Conservation (phyloP, 2,329 filamentous ascomycete genomes). For the Mariannaea elegans region DNA sequence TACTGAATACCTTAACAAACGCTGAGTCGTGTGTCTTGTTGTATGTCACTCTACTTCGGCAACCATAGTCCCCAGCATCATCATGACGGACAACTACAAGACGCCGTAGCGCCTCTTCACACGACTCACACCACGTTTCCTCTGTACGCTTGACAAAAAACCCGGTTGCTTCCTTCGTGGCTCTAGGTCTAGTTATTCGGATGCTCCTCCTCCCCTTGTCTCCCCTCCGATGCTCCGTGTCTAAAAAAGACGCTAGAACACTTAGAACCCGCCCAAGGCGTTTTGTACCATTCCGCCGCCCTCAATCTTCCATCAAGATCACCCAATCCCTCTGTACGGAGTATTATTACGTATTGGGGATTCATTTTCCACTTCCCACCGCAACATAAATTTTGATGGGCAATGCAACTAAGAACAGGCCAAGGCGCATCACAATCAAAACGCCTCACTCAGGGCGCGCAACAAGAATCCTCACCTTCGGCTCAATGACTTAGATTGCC, state of each 20-base stretch:
- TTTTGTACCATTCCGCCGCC: conserved; percentile 17
- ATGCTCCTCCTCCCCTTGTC: neutral
- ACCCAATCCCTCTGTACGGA: conserved; percentile 28
- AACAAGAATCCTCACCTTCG: conserved; percentile 6
- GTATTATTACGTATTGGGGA: neutral
- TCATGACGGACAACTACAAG: neutral
- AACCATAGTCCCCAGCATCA: neutral
- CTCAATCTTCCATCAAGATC: conserved; percentile 29
- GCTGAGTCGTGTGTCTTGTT: too few relatives aligned
- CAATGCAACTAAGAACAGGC: conserved; percentile 7
- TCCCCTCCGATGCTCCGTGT: conserved; percentile 5
- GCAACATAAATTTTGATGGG: conserved; percentile 26
- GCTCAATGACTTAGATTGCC: too few relatives aligned
- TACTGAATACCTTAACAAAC: neutral
- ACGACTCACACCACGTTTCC: neutral
- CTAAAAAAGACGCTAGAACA: conserved; percentile 6
- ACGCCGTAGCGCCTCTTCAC: neutral
- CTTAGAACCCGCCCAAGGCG: conserved; percentile 16
- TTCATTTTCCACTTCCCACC: conserved; percentile 11
- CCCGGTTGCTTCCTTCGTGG: too few relatives aligned
- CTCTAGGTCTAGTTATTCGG: neutral
- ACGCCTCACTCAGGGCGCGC: conserved; percentile 8
- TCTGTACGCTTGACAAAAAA: too few relatives aligned
- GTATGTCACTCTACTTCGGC: too few relatives aligned
- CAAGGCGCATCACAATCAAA: conserved; percentile 19